Evolutionary conservation across 1,284 basidiomycete species (phyloP).

Genomic region (Microbotryum silenes-acaulis): DNA sequence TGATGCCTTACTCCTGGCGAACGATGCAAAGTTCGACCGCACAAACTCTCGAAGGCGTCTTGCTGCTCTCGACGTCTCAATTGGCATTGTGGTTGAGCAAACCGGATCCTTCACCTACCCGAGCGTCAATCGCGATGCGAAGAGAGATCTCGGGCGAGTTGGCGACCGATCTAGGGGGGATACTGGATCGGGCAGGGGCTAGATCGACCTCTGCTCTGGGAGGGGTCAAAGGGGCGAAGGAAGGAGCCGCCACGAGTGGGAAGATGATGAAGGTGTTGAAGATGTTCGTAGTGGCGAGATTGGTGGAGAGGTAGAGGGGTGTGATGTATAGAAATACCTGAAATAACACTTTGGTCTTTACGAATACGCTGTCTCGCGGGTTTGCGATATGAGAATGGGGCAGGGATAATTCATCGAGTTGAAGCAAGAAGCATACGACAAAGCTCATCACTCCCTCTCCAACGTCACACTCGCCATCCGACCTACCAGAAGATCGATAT

Average conservation of each 20-base stretch:
- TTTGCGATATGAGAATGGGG: too few species aligned
- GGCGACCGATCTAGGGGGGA: conserved; percentile 46
- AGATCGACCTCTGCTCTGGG: not conserved
- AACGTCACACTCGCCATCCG: conserved; percentile 16
- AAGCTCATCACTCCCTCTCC: conserved; percentile 6
- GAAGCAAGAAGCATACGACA: too few species aligned
- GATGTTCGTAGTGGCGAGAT: conserved; percentile 50
- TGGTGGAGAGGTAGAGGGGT: conserved; percentile 1
- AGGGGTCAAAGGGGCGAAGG: not conserved
- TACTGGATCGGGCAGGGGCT: conserved; percentile 58
- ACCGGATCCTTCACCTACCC: not conserved
- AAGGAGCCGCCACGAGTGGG: not conserved
- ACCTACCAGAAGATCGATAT: conserved; percentile 26
- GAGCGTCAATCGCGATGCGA: conserved; percentile 37
- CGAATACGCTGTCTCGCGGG: too few species aligned
- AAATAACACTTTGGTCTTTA: too few species aligned
- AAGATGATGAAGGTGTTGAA: conserved; percentile 45
- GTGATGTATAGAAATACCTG: not conserved
- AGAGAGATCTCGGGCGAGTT: conserved; percentile 55
- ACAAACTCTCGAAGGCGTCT: conserved; percentile 58
- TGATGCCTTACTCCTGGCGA: conserved; percentile 20
- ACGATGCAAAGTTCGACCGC: conserved; percentile 8
- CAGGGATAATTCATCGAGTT: too few species aligned
- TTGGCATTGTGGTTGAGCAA: conserved; percentile 54
- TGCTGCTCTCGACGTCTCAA: conserved; percentile 68